Percentiles rank a stretch among this genome's conserved stretches.
phyloP scores from a whole-genome alignment of 768 basidiomycete genomes.

The Mycena rosella region DNA sequence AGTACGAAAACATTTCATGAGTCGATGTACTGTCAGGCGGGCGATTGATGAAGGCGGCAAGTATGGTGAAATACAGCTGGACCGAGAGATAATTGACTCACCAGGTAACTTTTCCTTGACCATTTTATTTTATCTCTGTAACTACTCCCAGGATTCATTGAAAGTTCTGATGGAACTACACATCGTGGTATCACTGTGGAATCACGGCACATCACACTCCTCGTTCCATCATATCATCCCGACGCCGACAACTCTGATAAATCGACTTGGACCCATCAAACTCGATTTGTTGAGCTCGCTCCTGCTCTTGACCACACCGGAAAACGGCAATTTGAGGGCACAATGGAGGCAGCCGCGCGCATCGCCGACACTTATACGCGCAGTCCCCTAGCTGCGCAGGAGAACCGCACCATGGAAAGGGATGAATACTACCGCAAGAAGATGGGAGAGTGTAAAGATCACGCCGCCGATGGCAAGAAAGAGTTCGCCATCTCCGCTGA shows the following conservation, averaged over 20 bases:
- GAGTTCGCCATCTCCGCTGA: constrained; percentile 6
- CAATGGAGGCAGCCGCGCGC: not conserved
- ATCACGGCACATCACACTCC: constrained; percentile 34
- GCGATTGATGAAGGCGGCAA: constrained; percentile 31
- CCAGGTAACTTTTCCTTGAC: constrained; percentile 6
- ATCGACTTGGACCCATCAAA: constrained; percentile 32
- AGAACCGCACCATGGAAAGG: constrained; percentile 2
- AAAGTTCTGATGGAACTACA: constrained; percentile 43
- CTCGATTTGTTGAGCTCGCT: not conserved
- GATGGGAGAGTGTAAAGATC: constrained; percentile 11
- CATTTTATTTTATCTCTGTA: not conserved
- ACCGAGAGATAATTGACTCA: constrained; percentile 17
- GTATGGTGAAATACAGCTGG: constrained; percentile 34
- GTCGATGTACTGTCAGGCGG: constrained; percentile 24
- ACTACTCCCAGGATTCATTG: constrained; percentile 31
- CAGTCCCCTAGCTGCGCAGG: constrained; percentile 1
- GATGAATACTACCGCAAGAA: constrained; percentile 19
- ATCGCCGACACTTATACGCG: not conserved
- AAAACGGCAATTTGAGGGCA: not conserved
- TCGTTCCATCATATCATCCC: constrained; percentile 31
- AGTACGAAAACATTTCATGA: constrained; percentile 20
- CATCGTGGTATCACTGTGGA: constrained; percentile 40
- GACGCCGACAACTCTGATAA: constrained; percentile 32
- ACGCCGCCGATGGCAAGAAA: constrained; percentile 23
- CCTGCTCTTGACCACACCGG: constrained; percentile 4